Conservation (phyloP, 768 basidiomycete genomes). For the Boletellus ananiceps region DNA sequence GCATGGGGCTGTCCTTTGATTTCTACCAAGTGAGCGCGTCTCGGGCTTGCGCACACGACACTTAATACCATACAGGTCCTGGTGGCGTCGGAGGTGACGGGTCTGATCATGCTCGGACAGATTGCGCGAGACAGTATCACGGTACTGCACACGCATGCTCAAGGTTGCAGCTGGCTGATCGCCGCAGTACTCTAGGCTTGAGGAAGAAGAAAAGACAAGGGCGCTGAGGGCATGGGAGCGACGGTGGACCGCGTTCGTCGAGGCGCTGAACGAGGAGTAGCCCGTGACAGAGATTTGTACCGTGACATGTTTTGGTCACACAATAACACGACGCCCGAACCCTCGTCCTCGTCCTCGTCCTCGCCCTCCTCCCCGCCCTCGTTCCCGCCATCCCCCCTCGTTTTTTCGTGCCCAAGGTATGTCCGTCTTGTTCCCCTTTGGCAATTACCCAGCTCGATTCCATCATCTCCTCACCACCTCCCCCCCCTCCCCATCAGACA, state of each 20-base stretch:
- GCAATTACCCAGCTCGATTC: constrained; percentile 51
- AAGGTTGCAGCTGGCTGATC: not conserved
- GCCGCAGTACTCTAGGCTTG: constrained; percentile 47
- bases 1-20: constrained; percentile 70
- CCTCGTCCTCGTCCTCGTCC: constrained; percentile 5
- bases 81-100: constrained; percentile 59
- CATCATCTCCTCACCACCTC: constrained; percentile 53
- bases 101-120: constrained; percentile 53
- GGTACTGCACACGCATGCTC: constrained; percentile 30
- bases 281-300: not conserved
- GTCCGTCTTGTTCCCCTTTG: constrained; percentile 27
- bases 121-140: constrained; percentile 60
- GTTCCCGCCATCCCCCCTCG: not conserved
- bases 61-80: constrained; percentile 41
- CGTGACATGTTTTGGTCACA: constrained; percentile 15
- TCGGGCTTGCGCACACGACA: not conserved
- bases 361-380: not conserved
- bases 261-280: constrained; percentile 10
- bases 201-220: constrained; percentile 38
- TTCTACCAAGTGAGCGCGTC: constrained; percentile 55
- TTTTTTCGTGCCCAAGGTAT: constrained; percentile 28
- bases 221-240: constrained; percentile 43
- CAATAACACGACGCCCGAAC: constrained; percentile 7
- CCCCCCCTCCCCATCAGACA: constrained; percentile 50
- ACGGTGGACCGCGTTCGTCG: constrained; percentile 44